phyloP scores from a whole-genome alignment of 164 flowering plant species.

The Kalanchoe fedtschenkoi region DNA sequence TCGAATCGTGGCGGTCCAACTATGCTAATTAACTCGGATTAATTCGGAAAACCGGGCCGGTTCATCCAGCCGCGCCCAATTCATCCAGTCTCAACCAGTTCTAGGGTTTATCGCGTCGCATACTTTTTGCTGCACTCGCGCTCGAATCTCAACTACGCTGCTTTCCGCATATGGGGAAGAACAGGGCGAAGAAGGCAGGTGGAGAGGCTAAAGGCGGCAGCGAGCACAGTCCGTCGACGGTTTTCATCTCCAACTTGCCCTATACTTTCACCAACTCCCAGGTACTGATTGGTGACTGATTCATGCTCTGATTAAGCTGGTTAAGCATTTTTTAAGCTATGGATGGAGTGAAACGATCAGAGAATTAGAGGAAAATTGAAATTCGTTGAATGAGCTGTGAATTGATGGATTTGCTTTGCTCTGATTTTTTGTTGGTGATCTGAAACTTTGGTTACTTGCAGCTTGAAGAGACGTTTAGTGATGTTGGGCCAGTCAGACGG shows the following conservation, averaged over 20 bases:
- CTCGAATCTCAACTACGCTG: background rate
- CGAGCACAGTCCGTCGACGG: constrained; percentile 52
- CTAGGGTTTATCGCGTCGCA: constrained; percentile 4
- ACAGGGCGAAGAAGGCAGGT: constrained; percentile 17
- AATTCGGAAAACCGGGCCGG: background rate
- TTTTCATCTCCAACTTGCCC: constrained; percentile 67
- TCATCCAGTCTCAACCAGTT: background rate
- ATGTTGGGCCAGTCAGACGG: constrained; percentile 81
- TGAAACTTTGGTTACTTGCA: constrained; percentile 9
- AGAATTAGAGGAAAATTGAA: too few species aligned
- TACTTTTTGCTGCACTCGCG: background rate
- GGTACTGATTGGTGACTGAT: constrained; percentile 20
- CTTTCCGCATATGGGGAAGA: constrained; percentile 34
- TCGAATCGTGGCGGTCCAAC: too few species aligned
- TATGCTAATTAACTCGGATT: background rate
- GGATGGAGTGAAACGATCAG: too few species aligned
- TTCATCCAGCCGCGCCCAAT: background rate
- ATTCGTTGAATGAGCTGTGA: background rate
- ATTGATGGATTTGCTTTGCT: background rate
- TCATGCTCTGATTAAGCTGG: too few species aligned
- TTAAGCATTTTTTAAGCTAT: too few species aligned
- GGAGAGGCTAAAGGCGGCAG: constrained; percentile 12
- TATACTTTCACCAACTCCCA: constrained; percentile 64
- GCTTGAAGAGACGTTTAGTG: constrained; percentile 78
- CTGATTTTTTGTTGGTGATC: background rate